phyloP scores from a whole-genome alignment of 306 rosid genomes.

The Alnus glutinosa region DNA sequence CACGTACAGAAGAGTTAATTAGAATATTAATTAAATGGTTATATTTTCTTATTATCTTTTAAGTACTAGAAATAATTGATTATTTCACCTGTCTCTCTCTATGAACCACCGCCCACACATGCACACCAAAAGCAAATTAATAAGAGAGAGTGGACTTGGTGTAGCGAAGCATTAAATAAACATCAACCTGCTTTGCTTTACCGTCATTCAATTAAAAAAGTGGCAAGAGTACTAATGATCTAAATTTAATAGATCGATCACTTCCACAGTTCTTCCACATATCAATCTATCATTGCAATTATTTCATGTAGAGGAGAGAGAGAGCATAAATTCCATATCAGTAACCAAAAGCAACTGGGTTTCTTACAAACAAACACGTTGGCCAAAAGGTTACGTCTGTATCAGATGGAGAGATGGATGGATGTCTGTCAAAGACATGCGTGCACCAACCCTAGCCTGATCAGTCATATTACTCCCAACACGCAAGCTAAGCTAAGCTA shows the following conservation, averaged over 20 bases:
- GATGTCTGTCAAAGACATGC: slow-evolving; percentile 40
- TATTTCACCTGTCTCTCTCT: background rate
- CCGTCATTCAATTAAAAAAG: background rate
- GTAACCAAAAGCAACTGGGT: slow-evolving; percentile 7
- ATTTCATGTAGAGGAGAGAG: background rate
- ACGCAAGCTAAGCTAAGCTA: slow-evolving; percentile 30
- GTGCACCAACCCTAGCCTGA: slow-evolving; percentile 35
- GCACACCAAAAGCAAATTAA: background rate
- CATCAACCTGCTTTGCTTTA: background rate
- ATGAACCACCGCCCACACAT: background rate
- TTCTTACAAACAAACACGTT: slow-evolving; percentile 17
- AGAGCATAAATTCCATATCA: background rate
- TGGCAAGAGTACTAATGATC: background rate
- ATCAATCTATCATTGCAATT: background rate
- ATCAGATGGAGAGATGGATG: slow-evolving; percentile 42
- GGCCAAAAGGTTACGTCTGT: slow-evolving; percentile 47
- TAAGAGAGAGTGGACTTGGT: background rate
- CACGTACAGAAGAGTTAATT: too few relatives aligned
- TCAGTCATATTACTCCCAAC: slow-evolving; percentile 19
- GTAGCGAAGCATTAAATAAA: background rate
- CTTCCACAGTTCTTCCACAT: background rate
- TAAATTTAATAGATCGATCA: background rate
- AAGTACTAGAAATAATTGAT: too few relatives aligned
- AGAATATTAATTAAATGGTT: too few relatives aligned
- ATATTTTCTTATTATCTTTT: too few relatives aligned